A percentile compares a stretch with the other conserved stretches of the same genome.
These are phyloP conservation scores for Coemansia sp. DNA, from an alignment of 192 early-diverging fungal genomes.

Conservation along the genomic window DNA sequence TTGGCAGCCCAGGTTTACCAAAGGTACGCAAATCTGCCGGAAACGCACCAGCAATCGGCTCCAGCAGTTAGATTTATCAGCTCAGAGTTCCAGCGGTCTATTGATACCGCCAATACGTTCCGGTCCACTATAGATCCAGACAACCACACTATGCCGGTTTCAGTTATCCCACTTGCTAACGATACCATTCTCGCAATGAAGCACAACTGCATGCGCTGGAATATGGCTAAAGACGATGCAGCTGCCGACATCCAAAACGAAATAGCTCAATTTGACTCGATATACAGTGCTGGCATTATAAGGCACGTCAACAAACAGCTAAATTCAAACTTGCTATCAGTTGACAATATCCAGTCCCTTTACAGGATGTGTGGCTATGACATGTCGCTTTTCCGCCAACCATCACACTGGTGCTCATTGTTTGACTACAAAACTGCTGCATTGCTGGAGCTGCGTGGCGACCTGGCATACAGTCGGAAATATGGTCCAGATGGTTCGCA, in stretches of 20 bases:
- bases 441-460: constrained; percentile 38
- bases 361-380: constrained; percentile 42
- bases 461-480: constrained; percentile 37
- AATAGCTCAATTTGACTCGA: constrained; percentile 16
- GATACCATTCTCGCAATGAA: constrained; percentile 35
- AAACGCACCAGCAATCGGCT: neutral
- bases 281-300: constrained; percentile 10
- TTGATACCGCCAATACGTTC: constrained; percentile 26
- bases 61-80: constrained; percentile 19
- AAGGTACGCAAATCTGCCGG: constrained; percentile 17
- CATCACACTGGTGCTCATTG: constrained; percentile 32
- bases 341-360: constrained; percentile 15
- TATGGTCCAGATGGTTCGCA: constrained; percentile 31
- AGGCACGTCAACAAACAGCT: constrained; percentile 1
- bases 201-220: constrained; percentile 31
- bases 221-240: neutral
- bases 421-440: constrained; percentile 16
- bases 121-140: constrained; percentile 10
- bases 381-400: constrained; percentile 17
- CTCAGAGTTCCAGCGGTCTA: constrained; percentile 34
- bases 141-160: constrained; percentile 16
- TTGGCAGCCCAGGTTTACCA: constrained; percentile 15
- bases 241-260: neutral
- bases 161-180: constrained; percentile 17
- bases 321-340: neutral